Percentiles rank a stretch among this genome's conserved stretches.
Evolutionary conservation across 306 rosid genomes (phyloP).

Genomic region (Luffa acutangula): DNA sequence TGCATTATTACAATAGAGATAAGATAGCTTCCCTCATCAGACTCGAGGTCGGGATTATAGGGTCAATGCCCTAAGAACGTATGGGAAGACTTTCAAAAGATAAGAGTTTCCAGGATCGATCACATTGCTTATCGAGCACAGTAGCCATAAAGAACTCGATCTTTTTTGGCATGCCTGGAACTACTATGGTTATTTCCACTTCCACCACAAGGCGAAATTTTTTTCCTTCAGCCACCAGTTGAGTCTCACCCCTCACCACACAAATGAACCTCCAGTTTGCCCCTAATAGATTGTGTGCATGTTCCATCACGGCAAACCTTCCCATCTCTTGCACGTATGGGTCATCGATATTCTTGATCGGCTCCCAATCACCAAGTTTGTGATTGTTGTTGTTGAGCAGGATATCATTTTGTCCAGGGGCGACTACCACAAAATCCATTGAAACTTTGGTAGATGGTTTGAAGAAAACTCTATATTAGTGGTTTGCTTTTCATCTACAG

Average conservation of each 20-base stretch:
- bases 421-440: not conserved
- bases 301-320: not conserved
- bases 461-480: too few species aligned
- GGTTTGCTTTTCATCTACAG: too few species aligned
- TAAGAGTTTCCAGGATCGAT: too few species aligned
- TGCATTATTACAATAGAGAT: too few species aligned
- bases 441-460: not conserved
- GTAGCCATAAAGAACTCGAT: too few species aligned
- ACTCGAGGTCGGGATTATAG: too few species aligned
- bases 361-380: not conserved
- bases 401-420: not conserved
- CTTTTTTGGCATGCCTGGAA: too few species aligned
- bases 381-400: not conserved
- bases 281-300: not conserved
- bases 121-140: too few species aligned
- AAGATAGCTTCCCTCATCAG: too few species aligned
- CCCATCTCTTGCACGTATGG: not conserved
- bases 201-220: not conserved
- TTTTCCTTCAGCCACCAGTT: not conserved
- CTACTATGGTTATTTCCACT: not conserved
- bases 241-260: not conserved
- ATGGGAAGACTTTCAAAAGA: too few species aligned
- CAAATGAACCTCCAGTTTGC: not conserved
- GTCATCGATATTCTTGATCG: not conserved
- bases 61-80: too few species aligned